Percentiles rank a stretch among this genome's conserved stretches.
Evolutionary conservation across 805 yeast species (phyloP).

Genomic region (Metschnikowia continentalis): DNA sequence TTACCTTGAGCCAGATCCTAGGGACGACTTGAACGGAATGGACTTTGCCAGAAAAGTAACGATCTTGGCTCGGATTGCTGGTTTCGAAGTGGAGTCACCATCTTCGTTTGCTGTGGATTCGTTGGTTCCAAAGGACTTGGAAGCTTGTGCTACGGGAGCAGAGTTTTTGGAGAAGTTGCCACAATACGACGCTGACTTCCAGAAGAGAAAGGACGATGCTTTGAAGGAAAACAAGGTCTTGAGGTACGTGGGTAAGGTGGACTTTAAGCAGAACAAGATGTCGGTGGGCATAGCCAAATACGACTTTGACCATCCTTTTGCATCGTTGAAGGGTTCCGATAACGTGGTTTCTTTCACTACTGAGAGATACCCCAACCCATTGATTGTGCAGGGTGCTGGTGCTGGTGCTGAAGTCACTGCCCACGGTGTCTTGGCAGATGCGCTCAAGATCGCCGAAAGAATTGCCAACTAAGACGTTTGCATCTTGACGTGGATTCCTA

Average conservation of each 20-base stretch:
- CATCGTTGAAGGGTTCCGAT: constrained; percentile 92
- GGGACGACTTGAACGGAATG: constrained; percentile 96
- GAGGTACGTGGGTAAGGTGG: constrained; percentile 90
- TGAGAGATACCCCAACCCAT: constrained; percentile 87
- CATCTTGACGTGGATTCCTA: too few species aligned
- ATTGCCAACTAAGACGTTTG: constrained; percentile 39
- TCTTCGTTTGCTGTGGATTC: constrained; percentile 92
- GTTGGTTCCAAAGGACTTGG: constrained; percentile 83
- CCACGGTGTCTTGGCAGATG: constrained; percentile 89
- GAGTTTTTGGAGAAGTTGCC: constrained; percentile 83
- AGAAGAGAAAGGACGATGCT: constrained; percentile 74
- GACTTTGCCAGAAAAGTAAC: constrained; percentile 99
- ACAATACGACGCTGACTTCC: constrained; percentile 74
- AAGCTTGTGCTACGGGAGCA: constrained; percentile 62
- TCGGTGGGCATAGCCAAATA: constrained; percentile 88
- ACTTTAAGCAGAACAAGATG: constrained; percentile 62
- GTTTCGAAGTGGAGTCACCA: constrained; percentile 79
- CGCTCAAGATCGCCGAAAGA: constrained; percentile 87
- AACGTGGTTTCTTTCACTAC: constrained; percentile 91
- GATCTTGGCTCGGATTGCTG: constrained; percentile 89
- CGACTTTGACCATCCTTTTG: constrained; percentile 89
- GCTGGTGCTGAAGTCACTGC: constrained; percentile 74
- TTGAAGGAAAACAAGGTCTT: constrained; percentile 79
- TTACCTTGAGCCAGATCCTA: constrained; percentile 98
- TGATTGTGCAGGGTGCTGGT: constrained; percentile 97